A percentile compares a stretch with the other conserved stretches of the same genome.
phyloP scores from a whole-genome alignment of 257 asterid species.

The Parsonsia alboflavescens region DNA sequence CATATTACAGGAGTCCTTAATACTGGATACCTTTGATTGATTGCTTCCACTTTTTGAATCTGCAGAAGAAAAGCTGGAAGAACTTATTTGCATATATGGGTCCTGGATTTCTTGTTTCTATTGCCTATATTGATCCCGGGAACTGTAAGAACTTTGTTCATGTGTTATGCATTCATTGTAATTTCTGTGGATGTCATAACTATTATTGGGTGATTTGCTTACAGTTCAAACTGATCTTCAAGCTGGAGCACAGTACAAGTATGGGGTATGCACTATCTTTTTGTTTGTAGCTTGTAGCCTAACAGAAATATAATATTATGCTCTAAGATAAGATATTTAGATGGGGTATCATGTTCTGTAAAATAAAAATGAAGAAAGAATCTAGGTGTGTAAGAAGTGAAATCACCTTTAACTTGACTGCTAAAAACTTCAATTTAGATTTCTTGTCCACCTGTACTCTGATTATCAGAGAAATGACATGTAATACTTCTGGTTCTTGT shows the following conservation, averaged over 20 bases:
- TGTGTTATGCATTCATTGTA: background rate
- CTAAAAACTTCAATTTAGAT: background rate
- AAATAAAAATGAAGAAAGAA: background rate
- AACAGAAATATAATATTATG: background rate
- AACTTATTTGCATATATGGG: constrained; percentile 82
- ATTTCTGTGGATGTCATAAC: background rate
- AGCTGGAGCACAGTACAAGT: constrained; percentile 89
- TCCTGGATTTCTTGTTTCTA: constrained; percentile 97
- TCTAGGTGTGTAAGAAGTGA: background rate
- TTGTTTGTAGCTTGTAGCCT: background rate
- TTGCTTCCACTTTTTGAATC: background rate
- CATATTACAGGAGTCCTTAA: background rate
- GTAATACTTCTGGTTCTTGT: background rate
- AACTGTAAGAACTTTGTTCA: constrained; percentile 52
- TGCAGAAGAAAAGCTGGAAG: constrained; percentile 87
- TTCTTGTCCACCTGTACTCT: background rate
- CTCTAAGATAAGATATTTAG: background rate
- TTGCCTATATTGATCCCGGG: constrained; percentile 98
- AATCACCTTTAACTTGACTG: background rate
- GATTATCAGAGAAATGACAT: background rate
- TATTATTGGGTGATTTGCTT: constrained; percentile 9
- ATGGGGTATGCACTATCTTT: constrained; percentile 58
- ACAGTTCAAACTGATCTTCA: constrained; percentile 93
- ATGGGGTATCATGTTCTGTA: background rate
- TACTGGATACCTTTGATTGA: background rate